phyloP scores from a whole-genome alignment of 202 grass and related monocot genomes.

The Elaeis oleifera region DNA sequence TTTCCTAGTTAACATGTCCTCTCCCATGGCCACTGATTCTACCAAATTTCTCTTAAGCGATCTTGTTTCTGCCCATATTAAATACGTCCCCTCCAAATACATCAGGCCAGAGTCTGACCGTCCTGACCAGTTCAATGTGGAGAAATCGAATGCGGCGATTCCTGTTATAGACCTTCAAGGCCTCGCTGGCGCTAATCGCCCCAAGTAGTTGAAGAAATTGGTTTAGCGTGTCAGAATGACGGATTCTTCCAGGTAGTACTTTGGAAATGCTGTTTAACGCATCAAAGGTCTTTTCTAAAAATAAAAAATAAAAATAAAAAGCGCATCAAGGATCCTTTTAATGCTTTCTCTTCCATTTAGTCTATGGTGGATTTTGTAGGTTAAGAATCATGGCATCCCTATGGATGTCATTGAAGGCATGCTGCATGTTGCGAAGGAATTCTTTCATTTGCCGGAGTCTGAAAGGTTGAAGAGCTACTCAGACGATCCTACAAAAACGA shows the following conservation, averaged over 20 bases:
- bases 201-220: constrained; percentile 42
- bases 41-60: constrained; percentile 48
- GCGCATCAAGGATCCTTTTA: too few species aligned
- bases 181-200: constrained; percentile 33
- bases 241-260: constrained; percentile 69
- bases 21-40: too few species aligned
- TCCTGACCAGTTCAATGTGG: constrained; percentile 44
- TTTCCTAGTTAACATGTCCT: too few species aligned
- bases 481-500: constrained; percentile 67
- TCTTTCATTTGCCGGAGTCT: constrained; percentile 86
- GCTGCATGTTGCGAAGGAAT: constrained; percentile 57
- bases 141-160: constrained; percentile 28
- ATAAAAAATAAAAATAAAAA: too few species aligned
- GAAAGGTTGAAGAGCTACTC: constrained; percentile 93
- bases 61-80: constrained; percentile 13
- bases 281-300: too few species aligned
- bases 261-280: too few species aligned
- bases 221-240: constrained; percentile 47
- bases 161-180: constrained; percentile 54
- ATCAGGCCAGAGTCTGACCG: constrained; percentile 46
- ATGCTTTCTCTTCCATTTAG: too few species aligned
- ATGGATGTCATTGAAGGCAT: constrained; percentile 37
- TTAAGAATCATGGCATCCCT: constrained; percentile 72
- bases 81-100: constrained; percentile 38
- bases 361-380: constrained; percentile 20